Evolutionary conservation across 176 grass and related monocot species (phyloP), one percentile per base, ranked within the genome.

Genomic region (Dactylis glomerata): DNA sequence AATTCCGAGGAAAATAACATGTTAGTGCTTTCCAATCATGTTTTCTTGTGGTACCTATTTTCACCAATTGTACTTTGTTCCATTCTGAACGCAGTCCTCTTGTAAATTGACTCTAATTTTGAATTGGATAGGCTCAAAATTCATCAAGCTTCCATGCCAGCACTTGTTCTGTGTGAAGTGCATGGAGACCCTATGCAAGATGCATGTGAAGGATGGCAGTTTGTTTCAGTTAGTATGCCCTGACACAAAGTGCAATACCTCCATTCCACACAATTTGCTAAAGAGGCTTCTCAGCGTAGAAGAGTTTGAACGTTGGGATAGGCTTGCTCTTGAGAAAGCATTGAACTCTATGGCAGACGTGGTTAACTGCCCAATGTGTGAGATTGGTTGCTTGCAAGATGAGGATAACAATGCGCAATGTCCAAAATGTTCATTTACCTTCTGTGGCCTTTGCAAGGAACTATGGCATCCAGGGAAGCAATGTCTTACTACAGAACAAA

Each of bases 261-360:
- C 83, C 6, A 61, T 93, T 79, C 85, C 91, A 45, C 91, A 85
- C 16, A 63, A 63, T 69, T 55, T 85, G 37, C 38, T 93, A 19
- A 73, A 90, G 71, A 44, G 71, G 78, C 64, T 93, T 47, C 87
- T 92, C 36, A 76, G 57, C 1, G 68, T 33, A 79, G 91, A 90
- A 82, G 91, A 84, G 45, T 93, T 87, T 75, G 85, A 90, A 74
- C 82, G 78, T 32, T 93, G 87, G 88, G 85, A 93, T 82, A 90
- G 72, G 68, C 63, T 93, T 73, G 10, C 86, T 27, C 85, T 92
- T 66, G 65, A 89, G 70, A 93, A 90, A 81, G 55, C 91, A 76
- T 64, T 93, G 72, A 77, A 93, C 27, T 85, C 87, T 0, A 93
- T 93, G 91, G 45, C 85, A 45, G 85, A 93, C 68, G 82, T 90